Evolutionary conservation across 2,329 filamentous ascomycete genomes (phyloP).

Genomic region (Trichophyton mentagrophytes): DNA sequence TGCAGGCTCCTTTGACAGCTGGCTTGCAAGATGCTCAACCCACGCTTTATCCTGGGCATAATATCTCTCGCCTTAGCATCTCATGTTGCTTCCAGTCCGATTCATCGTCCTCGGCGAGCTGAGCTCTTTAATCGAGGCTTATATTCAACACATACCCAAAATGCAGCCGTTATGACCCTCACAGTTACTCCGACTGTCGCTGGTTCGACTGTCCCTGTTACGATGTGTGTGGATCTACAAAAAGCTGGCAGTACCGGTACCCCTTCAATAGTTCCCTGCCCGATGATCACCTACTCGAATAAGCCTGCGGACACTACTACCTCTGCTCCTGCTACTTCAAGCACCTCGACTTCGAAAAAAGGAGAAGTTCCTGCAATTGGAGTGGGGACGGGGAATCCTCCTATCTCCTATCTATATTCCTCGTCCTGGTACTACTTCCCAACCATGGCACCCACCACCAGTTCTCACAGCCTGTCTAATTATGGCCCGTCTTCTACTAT

Average conservation of each 20-base stretch:
- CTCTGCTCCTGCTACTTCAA: not conserved
- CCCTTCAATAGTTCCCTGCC: not conserved
- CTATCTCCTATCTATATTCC: not conserved
- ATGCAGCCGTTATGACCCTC: constrained; percentile 8
- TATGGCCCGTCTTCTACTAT: not conserved
- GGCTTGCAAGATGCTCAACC: constrained; percentile 1
- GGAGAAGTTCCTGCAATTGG: not conserved
- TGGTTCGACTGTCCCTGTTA: not conserved
- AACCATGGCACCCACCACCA: not conserved
- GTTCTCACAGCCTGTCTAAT: not conserved
- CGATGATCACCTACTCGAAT: not conserved
- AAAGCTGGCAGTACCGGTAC: not conserved
- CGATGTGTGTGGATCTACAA: constrained; percentile 8
- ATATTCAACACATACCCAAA: not conserved
- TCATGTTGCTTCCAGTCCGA: constrained; percentile 3
- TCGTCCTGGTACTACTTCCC: not conserved
- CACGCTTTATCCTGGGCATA: not conserved
- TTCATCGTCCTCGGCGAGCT: constrained; percentile 1
- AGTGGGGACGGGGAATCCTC: not conserved
- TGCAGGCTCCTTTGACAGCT: not conserved
- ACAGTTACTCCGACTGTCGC: constrained; percentile 6
- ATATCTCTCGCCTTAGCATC: not conserved
- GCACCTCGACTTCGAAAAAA: not conserved
- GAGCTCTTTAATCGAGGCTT: not conserved
- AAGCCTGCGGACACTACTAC: not conserved